Evolutionary conservation across 1,284 basidiomycete species (phyloP).

Genomic region (Fomes fomentarius): DNA sequence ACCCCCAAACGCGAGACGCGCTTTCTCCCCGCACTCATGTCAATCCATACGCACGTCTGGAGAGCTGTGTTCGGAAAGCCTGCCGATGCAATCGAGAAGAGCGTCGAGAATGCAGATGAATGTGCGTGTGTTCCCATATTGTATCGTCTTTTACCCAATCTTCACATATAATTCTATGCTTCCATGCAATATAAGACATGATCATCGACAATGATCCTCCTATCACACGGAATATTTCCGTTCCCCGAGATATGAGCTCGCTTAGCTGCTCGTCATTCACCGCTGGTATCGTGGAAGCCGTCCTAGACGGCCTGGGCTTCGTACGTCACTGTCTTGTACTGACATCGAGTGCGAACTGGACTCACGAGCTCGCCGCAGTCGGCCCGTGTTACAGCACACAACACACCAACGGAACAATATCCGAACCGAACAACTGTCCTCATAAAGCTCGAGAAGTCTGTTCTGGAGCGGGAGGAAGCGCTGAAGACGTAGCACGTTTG

Average conservation of each 20-base stretch:
- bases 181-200: conserved; percentile 78
- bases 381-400: conserved; percentile 95
- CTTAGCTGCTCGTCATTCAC: conserved; percentile 96
- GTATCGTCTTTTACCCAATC: background rate
- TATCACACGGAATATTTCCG: conserved; percentile 89
- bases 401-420: conserved; percentile 80
- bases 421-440: conserved; percentile 90
- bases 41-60: conserved; percentile 94
- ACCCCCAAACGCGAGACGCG: conserved; percentile 87
- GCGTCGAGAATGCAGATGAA: conserved; percentile 95
- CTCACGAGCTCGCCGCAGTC: conserved; percentile 57
- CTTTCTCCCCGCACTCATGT: conserved; percentile 87
- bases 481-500: conserved; percentile 47
- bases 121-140: conserved; percentile 54
- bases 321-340: conserved; percentile 55
- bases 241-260: conserved; percentile 93
- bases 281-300: conserved; percentile 96
- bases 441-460: conserved; percentile 91
- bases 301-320: conserved; percentile 93
- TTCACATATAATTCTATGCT: background rate
- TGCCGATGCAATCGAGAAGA: conserved; percentile 94
- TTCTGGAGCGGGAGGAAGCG: conserved; percentile 87
- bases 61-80: conserved; percentile 90
- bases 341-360: background rate
- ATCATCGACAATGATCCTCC: conserved; percentile 96